phyloP scores from a whole-genome alignment of 1,139 yeast genomes.

The Suhomyces taliae region DNA sequence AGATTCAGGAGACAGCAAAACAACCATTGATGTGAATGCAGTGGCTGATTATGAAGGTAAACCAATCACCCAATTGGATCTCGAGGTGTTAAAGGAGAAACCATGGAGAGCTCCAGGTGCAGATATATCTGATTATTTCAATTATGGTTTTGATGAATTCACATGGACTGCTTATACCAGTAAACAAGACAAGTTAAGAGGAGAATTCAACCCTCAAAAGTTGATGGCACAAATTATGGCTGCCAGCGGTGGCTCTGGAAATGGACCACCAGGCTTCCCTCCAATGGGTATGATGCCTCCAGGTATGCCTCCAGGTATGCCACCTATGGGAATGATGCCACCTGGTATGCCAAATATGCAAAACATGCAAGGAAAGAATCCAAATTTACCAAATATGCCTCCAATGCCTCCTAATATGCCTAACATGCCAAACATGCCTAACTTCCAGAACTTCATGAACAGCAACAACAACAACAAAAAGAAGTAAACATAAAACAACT shows the following conservation, averaged over 20 bases:
- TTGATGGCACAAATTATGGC: constrained; percentile 47
- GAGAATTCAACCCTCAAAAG: constrained; percentile 70
- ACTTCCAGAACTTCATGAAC: constrained; percentile 20
- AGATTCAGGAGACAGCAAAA: constrained; percentile 31
- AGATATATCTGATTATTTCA: constrained; percentile 89
- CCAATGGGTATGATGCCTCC: constrained; percentile 24
- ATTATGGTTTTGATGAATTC: constrained; percentile 93
- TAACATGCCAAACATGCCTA: constrained; percentile 18
- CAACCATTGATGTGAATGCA: constrained; percentile 68
- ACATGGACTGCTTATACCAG: constrained; percentile 94
- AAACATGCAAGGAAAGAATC: constrained; percentile 27
- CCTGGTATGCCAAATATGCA: constrained; percentile 25
- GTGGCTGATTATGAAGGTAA: constrained; percentile 81
- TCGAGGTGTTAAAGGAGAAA: constrained; percentile 83
- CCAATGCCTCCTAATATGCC: constrained; percentile 18
- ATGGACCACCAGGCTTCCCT: constrained; percentile 20
- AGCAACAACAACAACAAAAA: constrained; percentile 3
- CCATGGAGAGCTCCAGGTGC: constrained; percentile 99
- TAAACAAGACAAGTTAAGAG: constrained; percentile 80
- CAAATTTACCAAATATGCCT: constrained; percentile 27
- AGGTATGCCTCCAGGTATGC: constrained; percentile 22
- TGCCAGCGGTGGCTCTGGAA: constrained; percentile 15
- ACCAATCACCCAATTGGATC: constrained; percentile 79
- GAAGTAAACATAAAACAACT: not conserved
- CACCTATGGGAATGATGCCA: constrained; percentile 37